A percentile compares a stretch with the other conserved stretches of the same genome.
These are phyloP conservation scores for Simplicillium aogashimaense DNA, from an alignment of 2,329 filamentous ascomycete species.

Conservation along the genomic window DNA sequence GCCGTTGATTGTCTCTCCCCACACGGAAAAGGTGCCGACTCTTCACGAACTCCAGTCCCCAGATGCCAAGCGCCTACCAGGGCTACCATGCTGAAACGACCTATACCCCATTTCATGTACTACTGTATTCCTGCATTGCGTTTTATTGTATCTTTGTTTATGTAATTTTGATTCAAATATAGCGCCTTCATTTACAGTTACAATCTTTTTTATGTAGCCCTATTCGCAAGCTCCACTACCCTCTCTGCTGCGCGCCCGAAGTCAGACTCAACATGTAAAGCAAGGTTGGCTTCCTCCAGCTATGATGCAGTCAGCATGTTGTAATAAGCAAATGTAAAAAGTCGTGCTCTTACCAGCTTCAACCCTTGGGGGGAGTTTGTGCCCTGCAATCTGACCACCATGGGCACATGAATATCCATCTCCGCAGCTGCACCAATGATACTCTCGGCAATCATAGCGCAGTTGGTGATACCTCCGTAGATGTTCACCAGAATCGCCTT, in stretches of 20 bases:
- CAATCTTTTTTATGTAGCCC: neutral
- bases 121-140: too few relatives aligned
- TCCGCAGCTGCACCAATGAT: conserved; percentile 30
- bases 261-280: conserved; percentile 16
- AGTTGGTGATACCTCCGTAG: conserved; percentile 37
- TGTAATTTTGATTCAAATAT: neutral
- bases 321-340: too few relatives aligned
- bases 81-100: too few relatives aligned
- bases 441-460: conserved; percentile 41
- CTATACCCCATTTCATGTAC: too few relatives aligned
- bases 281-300: conserved; percentile 15
- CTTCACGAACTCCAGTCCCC: too few relatives aligned
- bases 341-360: conserved; percentile 22
- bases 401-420: conserved; percentile 27
- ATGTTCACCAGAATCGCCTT: conserved; percentile 55
- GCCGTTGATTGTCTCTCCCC: too few relatives aligned
- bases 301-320: conserved; percentile 4
- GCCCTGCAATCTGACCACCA: conserved; percentile 36
- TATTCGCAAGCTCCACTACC: conserved; percentile 13
- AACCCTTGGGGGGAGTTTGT: conserved; percentile 32
- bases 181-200: neutral
- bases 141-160: too few relatives aligned
- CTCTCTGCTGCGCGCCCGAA: conserved; percentile 14
- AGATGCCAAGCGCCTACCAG: too few relatives aligned
- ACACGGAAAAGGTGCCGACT: too few relatives aligned